Percentiles rank a stretch among this genome's conserved stretches.
Conservation (phyloP, 2,329 filamentous ascomycete genomes). For the Mycosphaerelloides madeirae region DNA sequence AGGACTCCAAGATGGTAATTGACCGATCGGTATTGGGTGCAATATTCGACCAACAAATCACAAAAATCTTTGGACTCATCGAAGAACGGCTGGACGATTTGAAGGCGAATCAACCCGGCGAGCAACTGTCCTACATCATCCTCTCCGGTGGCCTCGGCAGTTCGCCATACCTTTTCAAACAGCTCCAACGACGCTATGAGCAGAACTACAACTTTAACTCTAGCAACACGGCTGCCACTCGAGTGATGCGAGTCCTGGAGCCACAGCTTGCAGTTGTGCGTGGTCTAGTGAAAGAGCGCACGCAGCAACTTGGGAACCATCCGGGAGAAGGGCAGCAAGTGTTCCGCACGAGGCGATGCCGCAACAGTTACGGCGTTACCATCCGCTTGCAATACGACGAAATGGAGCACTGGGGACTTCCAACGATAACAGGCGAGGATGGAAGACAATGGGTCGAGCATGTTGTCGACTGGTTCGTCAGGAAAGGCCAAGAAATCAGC, state of each 20-base stretch:
- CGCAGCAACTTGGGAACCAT: conserved; percentile 8
- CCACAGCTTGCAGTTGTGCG: conserved; percentile 15
- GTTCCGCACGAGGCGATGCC: conserved; percentile 9
- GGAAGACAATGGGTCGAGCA: too few relatives aligned
- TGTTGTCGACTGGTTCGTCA: too few relatives aligned
- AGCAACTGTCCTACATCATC: conserved; percentile 13
- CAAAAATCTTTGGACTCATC: conserved; percentile 6
- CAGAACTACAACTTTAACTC: conserved; percentile 2
- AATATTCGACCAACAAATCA: conserved; percentile 12
- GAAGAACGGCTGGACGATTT: conserved; percentile 6
- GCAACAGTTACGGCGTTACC: conserved; percentile 16
- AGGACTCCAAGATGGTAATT: conserved; percentile 11
- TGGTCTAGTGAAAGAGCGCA: conserved; percentile 10
- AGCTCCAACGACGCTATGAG: conserved; percentile 11
- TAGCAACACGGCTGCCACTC: conserved; percentile 1
- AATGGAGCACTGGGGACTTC: too few relatives aligned
- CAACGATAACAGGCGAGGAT: too few relatives aligned
- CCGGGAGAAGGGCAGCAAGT: conserved; percentile 5
- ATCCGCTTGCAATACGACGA: conserved; percentile 13
- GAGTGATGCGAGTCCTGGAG: conserved; percentile 13
- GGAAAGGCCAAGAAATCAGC: too few relatives aligned
- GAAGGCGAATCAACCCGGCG: too few relatives aligned
- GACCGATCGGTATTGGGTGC: background rate
- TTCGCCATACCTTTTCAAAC: conserved; percentile 12
- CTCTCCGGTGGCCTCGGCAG: conserved; percentile 20